Evolutionary conservation across 2,329 filamentous ascomycete genomes (phyloP).

Genomic region (Arthrobotrys conoides): DNA sequence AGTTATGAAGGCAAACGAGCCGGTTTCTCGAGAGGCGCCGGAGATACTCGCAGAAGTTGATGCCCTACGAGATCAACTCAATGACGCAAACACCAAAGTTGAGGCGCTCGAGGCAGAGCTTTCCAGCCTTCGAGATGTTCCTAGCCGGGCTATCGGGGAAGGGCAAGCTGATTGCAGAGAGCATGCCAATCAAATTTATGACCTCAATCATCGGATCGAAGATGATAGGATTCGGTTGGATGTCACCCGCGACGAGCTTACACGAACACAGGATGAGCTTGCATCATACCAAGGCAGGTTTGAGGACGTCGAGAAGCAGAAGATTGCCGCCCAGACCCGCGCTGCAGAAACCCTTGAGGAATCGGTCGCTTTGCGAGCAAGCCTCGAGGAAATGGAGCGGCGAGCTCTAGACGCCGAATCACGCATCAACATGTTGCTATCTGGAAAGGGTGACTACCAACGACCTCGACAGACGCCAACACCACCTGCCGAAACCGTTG

Average conservation of each 20-base stretch:
- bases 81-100: conserved; percentile 47
- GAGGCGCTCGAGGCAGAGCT: conserved; percentile 50
- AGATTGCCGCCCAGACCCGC: conserved; percentile 55
- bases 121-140: conserved; percentile 33
- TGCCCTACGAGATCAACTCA: conserved; percentile 47
- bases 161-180: conserved; percentile 36
- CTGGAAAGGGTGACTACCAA: conserved; percentile 48
- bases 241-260: conserved; percentile 51
- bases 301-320: conserved; percentile 56
- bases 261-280: conserved; percentile 54
- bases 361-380: conserved; percentile 46
- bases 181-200: conserved; percentile 54
- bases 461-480: conserved; percentile 55
- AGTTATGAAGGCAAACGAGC: conserved; percentile 49
- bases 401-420: conserved; percentile 51
- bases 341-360: conserved; percentile 58
- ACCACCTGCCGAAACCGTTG: conserved; percentile 57
- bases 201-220: conserved; percentile 53
- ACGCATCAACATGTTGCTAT: conserved; percentile 29
- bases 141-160: conserved; percentile 7
- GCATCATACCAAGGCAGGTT: conserved; percentile 47
- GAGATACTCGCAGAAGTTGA: conserved; percentile 47
- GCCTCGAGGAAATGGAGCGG: conserved; percentile 50
- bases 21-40: conserved; percentile 37
- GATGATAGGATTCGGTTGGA: conserved; percentile 51